These are phyloP conservation scores for Talaromyces islandicus DNA, from an alignment of 2,329 filamentous ascomycete genomes.

Conservation along the genomic window DNA sequence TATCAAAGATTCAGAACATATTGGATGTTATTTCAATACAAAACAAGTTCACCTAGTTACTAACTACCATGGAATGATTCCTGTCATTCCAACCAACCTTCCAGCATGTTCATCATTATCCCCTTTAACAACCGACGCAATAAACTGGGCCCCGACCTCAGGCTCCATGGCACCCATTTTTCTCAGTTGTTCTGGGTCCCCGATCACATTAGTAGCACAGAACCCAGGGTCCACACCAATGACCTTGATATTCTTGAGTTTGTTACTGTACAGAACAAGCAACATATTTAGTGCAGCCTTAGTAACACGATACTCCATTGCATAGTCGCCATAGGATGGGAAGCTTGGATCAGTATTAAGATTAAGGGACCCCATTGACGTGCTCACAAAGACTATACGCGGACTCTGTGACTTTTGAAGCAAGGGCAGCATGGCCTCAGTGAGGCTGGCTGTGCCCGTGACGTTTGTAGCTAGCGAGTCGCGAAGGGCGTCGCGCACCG, in stretches of 20 bases:
- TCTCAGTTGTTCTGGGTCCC: neutral
- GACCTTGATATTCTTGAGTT: neutral
- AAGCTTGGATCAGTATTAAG: neutral
- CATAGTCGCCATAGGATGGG: neutral
- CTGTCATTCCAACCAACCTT: constrained; percentile 17
- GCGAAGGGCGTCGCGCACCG: constrained; percentile 14
- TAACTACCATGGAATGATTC: constrained; percentile 8
- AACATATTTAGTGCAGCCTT: constrained; percentile 13
- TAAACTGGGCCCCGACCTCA: neutral
- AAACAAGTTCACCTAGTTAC: too few relatives aligned
- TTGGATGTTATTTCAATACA: too few relatives aligned
- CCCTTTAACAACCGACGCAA: constrained; percentile 18
- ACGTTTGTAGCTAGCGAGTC: constrained; percentile 35
- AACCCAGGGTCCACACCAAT: neutral
- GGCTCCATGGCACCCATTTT: constrained; percentile 1
- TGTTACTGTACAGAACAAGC: constrained; percentile 4
- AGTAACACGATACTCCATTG: constrained; percentile 10
- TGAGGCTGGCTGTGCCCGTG: constrained; percentile 30
- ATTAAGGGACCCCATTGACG: neutral
- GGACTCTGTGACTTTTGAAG: constrained; percentile 16
- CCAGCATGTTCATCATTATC: constrained; percentile 35
- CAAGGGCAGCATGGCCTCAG: constrained; percentile 25
- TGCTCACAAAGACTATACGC: neutral
- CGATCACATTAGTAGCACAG: neutral
- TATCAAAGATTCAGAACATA: too few relatives aligned